Evolutionary conservation across 1,139 yeast species (phyloP), one percentile per base, ranked within the genome.

Genomic region (Nakaseomyces uthaithaninus): DNA sequence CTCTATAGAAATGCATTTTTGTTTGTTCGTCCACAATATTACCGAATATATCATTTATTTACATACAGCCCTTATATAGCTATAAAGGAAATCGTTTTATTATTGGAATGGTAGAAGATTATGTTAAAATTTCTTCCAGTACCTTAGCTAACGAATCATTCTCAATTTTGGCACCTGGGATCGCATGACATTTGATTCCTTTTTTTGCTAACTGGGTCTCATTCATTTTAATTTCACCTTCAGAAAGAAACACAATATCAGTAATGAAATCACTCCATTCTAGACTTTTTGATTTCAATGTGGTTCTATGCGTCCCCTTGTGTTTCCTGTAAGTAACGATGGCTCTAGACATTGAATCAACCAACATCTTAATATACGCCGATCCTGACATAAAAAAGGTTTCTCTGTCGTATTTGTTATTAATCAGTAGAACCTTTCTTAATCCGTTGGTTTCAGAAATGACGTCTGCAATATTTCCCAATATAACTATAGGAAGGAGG

Each of bases 391-490:
- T 69, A 0, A 81, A 81, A 45, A 65, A 69, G 0, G 95, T 84
- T 56, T 86, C 95, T 45, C 95, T 65, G 55, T 86, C 95, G 30
- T 66, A 63, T 38, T 74, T 66, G 3, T 94, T 94, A 60, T 86
- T 86, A 31, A 85, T 62, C 10, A 85, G 60, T 19, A 86, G 57
- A 2, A 80, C 65, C 51, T 75, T 73, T 42, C 67, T 69, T 37
- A 70, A 67, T 7, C 53, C 51, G 9, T 46, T 48, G 9, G 52
- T 40, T 30, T 43, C 52, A 36, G 39, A 45, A 34, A 68, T 71
- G 1, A 83, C 76, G 35, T 68, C 69, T 0, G 89, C 93, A 17
- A 85, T 72, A 1, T 94, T 94, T 43, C 76, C 76, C 4, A 85
- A 64, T 9, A 85, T 73, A 3, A 86, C 64, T 0, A 86, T 77